These are phyloP conservation scores for Triangularia setosa DNA, from an alignment of 2,329 filamentous ascomycete species.

Conservation along the genomic window DNA sequence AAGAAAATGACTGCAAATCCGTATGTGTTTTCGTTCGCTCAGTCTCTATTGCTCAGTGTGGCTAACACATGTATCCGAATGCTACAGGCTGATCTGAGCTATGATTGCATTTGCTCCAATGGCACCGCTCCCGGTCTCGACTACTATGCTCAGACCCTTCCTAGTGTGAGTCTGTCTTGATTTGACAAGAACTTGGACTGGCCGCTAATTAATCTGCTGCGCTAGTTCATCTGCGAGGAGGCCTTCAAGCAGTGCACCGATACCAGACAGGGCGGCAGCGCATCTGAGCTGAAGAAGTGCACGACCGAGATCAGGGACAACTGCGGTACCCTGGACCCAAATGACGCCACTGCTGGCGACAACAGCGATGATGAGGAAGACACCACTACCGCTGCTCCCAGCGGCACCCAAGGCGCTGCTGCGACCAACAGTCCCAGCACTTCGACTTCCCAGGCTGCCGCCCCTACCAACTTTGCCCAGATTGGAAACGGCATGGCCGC, in stretches of 20 bases:
- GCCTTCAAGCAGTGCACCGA: conserved; percentile 47
- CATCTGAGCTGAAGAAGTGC: conserved; percentile 47
- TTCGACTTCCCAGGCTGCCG: conserved; percentile 25
- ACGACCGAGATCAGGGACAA: conserved; percentile 42
- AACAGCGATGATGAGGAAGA: conserved; percentile 14
- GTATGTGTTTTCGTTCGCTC: conserved; percentile 35
- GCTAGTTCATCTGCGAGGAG: conserved; percentile 51
- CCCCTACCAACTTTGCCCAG: conserved; percentile 32
- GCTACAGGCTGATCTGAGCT: conserved; percentile 41
- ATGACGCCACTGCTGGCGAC: conserved; percentile 29
- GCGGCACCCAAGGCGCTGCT: conserved; percentile 19
- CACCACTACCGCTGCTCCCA: conserved; percentile 29
- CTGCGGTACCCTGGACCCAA: conserved; percentile 44
- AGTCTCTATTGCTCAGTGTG: background rate
- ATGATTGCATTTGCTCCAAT: conserved; percentile 49
- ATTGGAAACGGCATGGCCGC: conserved; percentile 45
- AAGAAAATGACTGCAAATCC: conserved; percentile 42
- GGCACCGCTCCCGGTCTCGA: conserved; percentile 47
- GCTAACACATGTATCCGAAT: conserved; percentile 1
- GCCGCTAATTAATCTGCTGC: background rate
- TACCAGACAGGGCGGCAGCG: conserved; percentile 36
- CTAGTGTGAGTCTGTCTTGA: conserved; percentile 32
- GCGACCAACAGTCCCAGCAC: conserved; percentile 20
- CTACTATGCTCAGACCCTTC: conserved; percentile 51
- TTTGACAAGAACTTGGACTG: conserved; percentile 16